phyloP scores from a whole-genome alignment of 495 filamentous ascomycete genomes.

The Saxophila tyrrhenica region DNA sequence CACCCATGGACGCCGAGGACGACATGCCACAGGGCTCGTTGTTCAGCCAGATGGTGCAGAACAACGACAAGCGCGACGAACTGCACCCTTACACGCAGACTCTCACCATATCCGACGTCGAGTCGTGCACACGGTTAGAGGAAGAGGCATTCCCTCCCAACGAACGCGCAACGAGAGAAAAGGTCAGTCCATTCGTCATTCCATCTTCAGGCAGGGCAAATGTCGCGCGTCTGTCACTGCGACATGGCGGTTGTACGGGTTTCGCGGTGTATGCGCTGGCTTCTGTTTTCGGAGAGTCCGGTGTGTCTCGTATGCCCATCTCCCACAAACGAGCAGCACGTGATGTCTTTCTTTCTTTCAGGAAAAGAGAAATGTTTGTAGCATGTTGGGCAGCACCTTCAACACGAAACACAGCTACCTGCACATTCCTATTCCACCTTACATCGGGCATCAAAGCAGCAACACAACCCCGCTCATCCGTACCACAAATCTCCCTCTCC shows the following conservation, averaged over 20 bases:
- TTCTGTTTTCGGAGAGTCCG: background rate
- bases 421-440: background rate
- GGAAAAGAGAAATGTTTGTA: background rate
- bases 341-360: no score
- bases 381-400: background rate
- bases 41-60: background rate
- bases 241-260: background rate
- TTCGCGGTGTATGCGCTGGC: conserved; percentile 9
- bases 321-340: no score
- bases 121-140: conserved; percentile 67
- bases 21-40: conserved; percentile 2
- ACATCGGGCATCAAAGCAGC: conserved; percentile 8
- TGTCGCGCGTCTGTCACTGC: background rate
- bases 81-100: conserved; percentile 60
- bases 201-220: background rate
- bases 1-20: conserved; percentile 10
- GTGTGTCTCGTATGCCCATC: no score
- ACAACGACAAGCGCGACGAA: conserved; percentile 25
- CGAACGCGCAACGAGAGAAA: conserved; percentile 66
- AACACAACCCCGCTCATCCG: background rate
- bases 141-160: conserved; percentile 58
- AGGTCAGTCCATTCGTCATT: conserved; percentile 43
- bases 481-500: background rate
- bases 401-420: conserved; percentile 1
- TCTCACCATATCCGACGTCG: conserved; percentile 60